Evolutionary conservation across 2,329 filamentous ascomycete species (phyloP), one percentile per base, ranked within the genome.

Genomic region (Podosphaera leucotricha): DNA sequence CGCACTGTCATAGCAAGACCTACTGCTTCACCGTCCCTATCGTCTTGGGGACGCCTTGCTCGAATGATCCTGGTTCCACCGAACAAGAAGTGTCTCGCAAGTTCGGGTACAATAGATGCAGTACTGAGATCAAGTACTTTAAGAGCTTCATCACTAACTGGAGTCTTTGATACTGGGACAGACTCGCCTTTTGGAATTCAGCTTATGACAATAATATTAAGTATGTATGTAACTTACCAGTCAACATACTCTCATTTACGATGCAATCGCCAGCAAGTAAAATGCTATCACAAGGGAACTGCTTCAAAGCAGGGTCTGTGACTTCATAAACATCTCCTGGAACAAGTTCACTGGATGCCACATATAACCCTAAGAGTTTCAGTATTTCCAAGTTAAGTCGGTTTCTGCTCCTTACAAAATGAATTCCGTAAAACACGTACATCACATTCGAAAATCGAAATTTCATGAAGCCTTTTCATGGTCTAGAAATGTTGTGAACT

Each of bases 211-310:
- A 40, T 6, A 26, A 39, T 8, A 30, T 13, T 19, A 2, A 13
- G n/a, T 5, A n/a, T 13, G 11, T 22, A 24, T 24, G 22, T 6
- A 21, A 16, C 56, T 50, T 56, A 69, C 66, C 75, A 35, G 90
- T 98, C 30, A 98, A 72, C 90, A 98, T 98, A 62, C 90, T 95
- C 62, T 98, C 90, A 55, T 98, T 98, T 51, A 98, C 86, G 49
- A 98, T 95, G 55, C 86, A 94, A 61, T 98, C 92, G 36, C 90
- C 92, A 43, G 82, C 83, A 0, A 98, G 68, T 5, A 98, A 64
- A 28, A 98, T 65, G 59, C 87, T 92, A 60, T 98, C 90, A 55
- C 83, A 90, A 0, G 90, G 90, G 49, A 95, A 80, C 53, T 92
- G 82, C 2, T 73, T 73, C 21, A 98, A 66, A 15, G 78, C 84